phyloP scores from a whole-genome alignment of 2,329 filamentous ascomycete species.

The Stenocarpella maydis region DNA sequence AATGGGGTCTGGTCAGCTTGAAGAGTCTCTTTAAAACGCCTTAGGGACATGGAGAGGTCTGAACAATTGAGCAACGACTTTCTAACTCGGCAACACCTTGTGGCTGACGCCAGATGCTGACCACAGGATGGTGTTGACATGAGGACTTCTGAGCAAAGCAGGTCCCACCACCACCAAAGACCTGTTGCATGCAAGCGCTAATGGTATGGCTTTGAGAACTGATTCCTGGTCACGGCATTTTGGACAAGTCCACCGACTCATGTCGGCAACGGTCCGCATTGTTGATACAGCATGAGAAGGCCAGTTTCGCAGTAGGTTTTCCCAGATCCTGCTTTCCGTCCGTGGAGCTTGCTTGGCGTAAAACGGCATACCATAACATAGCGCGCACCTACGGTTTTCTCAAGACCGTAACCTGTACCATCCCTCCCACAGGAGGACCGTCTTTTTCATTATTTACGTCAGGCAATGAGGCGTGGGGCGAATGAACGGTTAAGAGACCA shows the following conservation, averaged over 20 bases:
- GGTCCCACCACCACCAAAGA: too few species aligned
- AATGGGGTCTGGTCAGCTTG: neutral
- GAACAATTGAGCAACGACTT: too few species aligned
- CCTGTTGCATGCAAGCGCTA: neutral
- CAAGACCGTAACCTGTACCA: too few species aligned
- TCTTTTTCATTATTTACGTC: too few species aligned
- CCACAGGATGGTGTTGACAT: neutral
- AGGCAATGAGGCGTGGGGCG: too few species aligned
- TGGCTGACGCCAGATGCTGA: neutral
- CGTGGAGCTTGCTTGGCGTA: neutral
- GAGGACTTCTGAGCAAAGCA: neutral
- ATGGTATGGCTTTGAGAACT: neutral
- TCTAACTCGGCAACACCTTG: neutral
- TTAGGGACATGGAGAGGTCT: neutral
- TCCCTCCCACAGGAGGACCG: too few species aligned
- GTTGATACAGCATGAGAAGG: neutral
- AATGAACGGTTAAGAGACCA: too few species aligned
- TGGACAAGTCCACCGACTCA: neutral
- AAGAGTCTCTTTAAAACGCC: neutral
- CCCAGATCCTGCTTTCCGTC: constrained; percentile 4
- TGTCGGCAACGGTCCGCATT: neutral
- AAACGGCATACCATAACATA: too few species aligned
- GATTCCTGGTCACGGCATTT: neutral
- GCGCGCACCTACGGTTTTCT: too few species aligned
- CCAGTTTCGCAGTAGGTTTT: neutral